These are phyloP conservation scores for Lipomyces anomalus DNA, from an alignment of 805 yeast genomes.

Conservation along the genomic window DNA sequence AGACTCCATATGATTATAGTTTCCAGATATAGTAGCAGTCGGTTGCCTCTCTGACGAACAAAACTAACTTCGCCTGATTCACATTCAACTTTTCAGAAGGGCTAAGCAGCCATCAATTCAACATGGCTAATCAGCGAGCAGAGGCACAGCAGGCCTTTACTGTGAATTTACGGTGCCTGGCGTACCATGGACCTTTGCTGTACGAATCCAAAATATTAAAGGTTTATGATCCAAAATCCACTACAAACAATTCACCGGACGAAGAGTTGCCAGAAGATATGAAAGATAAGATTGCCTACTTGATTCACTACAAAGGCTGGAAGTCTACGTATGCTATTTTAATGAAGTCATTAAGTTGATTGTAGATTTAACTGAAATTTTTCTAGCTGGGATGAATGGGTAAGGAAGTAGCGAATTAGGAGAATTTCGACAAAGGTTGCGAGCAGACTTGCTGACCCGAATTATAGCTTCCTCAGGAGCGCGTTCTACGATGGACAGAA, in stretches of 20 bases:
- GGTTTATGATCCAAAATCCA: slow-evolving; percentile 46
- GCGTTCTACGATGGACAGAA: slow-evolving; percentile 63
- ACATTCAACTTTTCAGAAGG: too few species aligned
- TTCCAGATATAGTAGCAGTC: too few species aligned
- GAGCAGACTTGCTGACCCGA: neutral
- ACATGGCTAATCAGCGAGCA: neutral
- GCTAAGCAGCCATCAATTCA: too few species aligned
- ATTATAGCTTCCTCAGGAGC: slow-evolving; percentile 37
- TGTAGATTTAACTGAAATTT: neutral
- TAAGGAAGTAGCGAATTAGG: slow-evolving; percentile 35
- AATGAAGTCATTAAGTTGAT: neutral
- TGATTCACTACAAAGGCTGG: slow-evolving; percentile 93
- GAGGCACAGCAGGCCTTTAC: slow-evolving; percentile 16
- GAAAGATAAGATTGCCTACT: slow-evolving; percentile 43
- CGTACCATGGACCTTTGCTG: slow-evolving; percentile 84
- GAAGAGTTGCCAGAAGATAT: slow-evolving; percentile 37
- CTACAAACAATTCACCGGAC: slow-evolving; percentile 16
- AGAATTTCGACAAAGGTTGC: neutral
- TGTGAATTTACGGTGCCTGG: slow-evolving; percentile 47
- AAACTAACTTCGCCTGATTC: too few species aligned
- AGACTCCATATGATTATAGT: too few species aligned
- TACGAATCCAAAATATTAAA: slow-evolving; percentile 81
- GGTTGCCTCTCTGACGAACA: too few species aligned
- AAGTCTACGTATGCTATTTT: slow-evolving; percentile 49
- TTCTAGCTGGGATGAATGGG: slow-evolving; percentile 89